Evolutionary conservation across 169 alveolate species (phyloP).

Genomic region (Theileria parva): DNA sequence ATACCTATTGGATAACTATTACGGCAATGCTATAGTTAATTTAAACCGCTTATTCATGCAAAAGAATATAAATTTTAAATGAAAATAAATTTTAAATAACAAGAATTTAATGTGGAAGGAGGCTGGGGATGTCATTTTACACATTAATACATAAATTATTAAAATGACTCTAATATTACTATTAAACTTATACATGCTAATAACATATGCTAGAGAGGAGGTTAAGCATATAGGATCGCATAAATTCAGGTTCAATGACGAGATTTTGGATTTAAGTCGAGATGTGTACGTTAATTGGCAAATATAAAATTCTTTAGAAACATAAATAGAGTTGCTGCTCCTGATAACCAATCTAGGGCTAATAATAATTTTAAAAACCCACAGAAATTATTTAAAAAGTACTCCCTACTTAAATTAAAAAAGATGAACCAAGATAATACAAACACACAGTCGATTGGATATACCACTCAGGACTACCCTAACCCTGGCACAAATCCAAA

Average conservation of each 20-base stretch:
- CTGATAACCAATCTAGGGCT: background rate
- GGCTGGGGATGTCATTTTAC: conserved; percentile 10
- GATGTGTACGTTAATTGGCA: conserved; percentile 15
- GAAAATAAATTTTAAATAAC: no score
- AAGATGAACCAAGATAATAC: background rate
- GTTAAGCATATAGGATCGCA: conserved; percentile 43
- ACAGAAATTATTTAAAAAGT: background rate
- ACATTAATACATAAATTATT: conserved; percentile 1
- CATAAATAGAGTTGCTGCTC: background rate
- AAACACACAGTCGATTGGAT: conserved; percentile 48
- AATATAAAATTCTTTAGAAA: background rate
- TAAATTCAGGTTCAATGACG: conserved; percentile 63
- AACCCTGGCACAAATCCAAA: conserved; percentile 49
- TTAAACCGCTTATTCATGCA: background rate
- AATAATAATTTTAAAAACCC: background rate
- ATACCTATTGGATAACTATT: conserved; percentile 35
- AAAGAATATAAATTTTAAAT: background rate
- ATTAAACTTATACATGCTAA: background rate
- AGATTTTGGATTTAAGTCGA: conserved; percentile 10
- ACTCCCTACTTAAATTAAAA: background rate
- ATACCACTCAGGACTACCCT: conserved; percentile 46
- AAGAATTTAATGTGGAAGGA: conserved; percentile 1
- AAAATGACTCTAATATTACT: background rate
- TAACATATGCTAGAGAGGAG: conserved; percentile 8
- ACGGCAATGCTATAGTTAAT: conserved; percentile 42